phyloP scores from a whole-genome alignment of 2,329 filamentous ascomycete genomes.

The Trichoderma aggressivum region DNA sequence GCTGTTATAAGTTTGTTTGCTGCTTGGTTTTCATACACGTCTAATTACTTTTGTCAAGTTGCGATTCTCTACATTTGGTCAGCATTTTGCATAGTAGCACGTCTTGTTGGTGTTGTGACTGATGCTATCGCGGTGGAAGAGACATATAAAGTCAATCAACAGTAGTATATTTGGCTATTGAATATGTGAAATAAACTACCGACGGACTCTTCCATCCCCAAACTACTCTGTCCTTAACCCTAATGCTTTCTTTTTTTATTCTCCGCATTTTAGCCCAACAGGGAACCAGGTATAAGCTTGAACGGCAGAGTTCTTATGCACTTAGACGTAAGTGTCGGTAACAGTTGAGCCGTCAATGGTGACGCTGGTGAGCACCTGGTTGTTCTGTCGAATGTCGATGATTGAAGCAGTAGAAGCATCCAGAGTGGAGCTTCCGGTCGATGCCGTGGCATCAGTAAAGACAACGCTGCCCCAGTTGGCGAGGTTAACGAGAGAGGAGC shows the following conservation, averaged over 20 bases:
- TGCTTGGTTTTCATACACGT: background rate
- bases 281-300: background rate
- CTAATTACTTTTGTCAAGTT: background rate
- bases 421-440: background rate
- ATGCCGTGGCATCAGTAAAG: constrained; percentile 8
- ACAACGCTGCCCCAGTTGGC: constrained; percentile 9
- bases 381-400: background rate
- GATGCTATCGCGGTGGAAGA: background rate
- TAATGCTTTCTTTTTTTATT: background rate
- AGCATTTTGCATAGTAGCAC: background rate
- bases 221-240: background rate
- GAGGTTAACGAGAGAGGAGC: background rate
- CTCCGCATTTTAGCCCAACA: background rate
- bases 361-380: background rate
- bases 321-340: background rate
- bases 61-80: background rate
- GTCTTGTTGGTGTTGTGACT: background rate
- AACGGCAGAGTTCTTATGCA: too few species aligned
- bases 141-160: background rate
- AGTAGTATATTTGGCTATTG: background rate
- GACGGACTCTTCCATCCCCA: accelerated
- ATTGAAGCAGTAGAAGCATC: background rate
- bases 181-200: background rate
- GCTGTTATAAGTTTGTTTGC: background rate
- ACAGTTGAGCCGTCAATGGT: constrained; percentile 2